These are phyloP conservation scores for Populus ilicifolia DNA, from an alignment of 345 rosid species.

Conservation along the genomic window DNA sequence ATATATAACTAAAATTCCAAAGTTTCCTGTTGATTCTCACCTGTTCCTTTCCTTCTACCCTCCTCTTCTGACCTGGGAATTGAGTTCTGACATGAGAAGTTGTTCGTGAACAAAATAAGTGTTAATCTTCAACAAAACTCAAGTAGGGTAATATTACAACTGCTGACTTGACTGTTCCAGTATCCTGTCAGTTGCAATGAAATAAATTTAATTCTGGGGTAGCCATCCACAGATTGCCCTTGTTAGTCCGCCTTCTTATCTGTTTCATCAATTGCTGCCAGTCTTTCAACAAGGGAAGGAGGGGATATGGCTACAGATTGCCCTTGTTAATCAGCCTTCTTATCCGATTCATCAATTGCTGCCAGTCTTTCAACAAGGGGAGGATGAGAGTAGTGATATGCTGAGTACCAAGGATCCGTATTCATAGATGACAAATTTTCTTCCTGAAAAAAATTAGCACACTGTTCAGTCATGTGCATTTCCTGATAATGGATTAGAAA, in stretches of 20 bases:
- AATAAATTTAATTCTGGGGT: slow-evolving; percentile 14
- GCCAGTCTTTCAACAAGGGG: slow-evolving; percentile 91
- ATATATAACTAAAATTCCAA: background rate
- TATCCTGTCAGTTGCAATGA: slow-evolving; percentile 3
- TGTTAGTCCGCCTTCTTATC: slow-evolving; percentile 72
- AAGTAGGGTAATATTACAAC: slow-evolving; percentile 15
- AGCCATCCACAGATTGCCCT: background rate
- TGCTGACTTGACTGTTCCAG: background rate
- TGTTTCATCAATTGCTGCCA: slow-evolving; percentile 67
- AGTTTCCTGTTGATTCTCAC: background rate
- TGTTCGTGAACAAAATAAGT: background rate
- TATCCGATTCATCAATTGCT: slow-evolving; percentile 65
- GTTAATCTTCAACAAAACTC: background rate
- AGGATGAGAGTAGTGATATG: slow-evolving; percentile 97
- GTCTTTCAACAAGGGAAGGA: slow-evolving; percentile 91
- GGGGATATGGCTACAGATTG: slow-evolving; percentile 38
- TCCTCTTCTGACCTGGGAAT: background rate
- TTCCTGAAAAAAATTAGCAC: slow-evolving; percentile 49
- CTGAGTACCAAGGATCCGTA: slow-evolving; percentile 95
- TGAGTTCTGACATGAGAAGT: background rate
- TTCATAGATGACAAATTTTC: slow-evolving; percentile 96
- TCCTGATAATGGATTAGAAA: background rate
- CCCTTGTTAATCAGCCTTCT: slow-evolving; percentile 59
- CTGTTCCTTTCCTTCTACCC: background rate
- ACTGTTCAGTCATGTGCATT: background rate